These are phyloP conservation scores for Heterobasidion irregulare DNA, from an alignment of 1,284 basidiomycete species.

Conservation along the genomic window DNA sequence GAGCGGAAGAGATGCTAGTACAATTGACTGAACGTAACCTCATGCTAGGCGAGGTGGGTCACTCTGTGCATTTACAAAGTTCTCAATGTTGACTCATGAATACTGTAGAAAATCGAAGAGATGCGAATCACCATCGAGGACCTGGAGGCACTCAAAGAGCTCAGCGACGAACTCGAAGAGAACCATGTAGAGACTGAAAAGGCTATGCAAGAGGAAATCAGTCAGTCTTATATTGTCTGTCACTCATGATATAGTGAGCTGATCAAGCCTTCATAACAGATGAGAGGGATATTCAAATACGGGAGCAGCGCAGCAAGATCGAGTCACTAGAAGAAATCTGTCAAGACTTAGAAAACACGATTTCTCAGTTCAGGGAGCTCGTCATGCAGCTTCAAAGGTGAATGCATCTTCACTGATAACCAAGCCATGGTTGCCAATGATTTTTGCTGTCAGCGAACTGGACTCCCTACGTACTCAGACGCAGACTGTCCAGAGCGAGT, in stretches of 20 bases:
- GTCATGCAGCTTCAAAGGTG: slow-evolving; percentile 79
- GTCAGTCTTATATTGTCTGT: slow-evolving; percentile 29
- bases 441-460: slow-evolving; percentile 56
- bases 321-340: slow-evolving; percentile 70
- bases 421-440: slow-evolving; percentile 2
- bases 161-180: slow-evolving; percentile 96
- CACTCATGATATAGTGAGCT: not conserved
- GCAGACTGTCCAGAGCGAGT: slow-evolving; percentile 76
- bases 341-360: slow-evolving; percentile 81
- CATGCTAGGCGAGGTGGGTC: slow-evolving; percentile 73
- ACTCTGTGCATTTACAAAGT: not conserved
- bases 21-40: slow-evolving; percentile 94
- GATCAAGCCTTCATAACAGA: slow-evolving; percentile 34
- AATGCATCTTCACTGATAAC: not conserved
- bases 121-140: slow-evolving; percentile 95
- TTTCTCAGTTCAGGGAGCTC: slow-evolving; percentile 85
- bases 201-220: slow-evolving; percentile 84
- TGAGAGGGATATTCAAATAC: slow-evolving; percentile 59
- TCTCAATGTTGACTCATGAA: not conserved
- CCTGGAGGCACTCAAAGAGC: slow-evolving; percentile 90
- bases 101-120: slow-evolving; percentile 83
- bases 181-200: slow-evolving; percentile 94
- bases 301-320: slow-evolving; percentile 60
- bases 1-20: slow-evolving; percentile 94
- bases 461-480: slow-evolving; percentile 77